Evolutionary conservation across 2,329 filamentous ascomycete genomes (phyloP).

Genomic region (Zopfia rhizophila): DNA sequence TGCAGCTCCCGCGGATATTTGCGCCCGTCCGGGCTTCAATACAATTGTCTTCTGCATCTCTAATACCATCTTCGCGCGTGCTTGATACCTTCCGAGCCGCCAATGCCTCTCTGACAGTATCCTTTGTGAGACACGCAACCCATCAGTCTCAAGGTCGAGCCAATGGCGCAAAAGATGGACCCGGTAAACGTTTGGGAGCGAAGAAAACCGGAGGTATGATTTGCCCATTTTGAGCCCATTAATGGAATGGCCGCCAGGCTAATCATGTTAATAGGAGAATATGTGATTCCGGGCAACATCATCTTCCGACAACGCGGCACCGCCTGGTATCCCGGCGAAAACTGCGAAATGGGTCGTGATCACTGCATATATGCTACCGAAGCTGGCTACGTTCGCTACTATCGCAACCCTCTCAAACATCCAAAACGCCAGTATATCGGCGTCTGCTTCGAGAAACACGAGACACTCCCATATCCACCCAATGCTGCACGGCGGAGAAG

Average conservation of each 20-base stretch:
- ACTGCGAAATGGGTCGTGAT: constrained; percentile 93
- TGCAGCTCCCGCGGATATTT: constrained; percentile 53
- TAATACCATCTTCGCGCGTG: constrained; percentile 39
- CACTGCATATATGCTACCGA: constrained; percentile 92
- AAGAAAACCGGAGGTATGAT: constrained; percentile 85
- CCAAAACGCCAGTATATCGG: constrained; percentile 94
- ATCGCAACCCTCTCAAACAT: constrained; percentile 84
- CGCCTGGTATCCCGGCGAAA: constrained; percentile 94
- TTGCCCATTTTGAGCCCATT: background rate
- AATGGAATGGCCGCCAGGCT: constrained; percentile 5
- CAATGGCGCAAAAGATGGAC: constrained; percentile 75
- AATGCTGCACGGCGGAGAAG: constrained; percentile 79
- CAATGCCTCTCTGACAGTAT: constrained; percentile 52
- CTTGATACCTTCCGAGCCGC: constrained; percentile 43
- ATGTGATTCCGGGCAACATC: constrained; percentile 95
- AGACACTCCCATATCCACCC: constrained; percentile 78
- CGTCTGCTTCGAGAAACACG: constrained; percentile 84
- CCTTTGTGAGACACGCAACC: constrained; percentile 68
- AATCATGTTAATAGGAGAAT: constrained; percentile 72
- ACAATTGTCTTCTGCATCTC: constrained; percentile 29
- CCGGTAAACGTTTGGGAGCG: constrained; percentile 89
- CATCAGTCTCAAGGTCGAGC: constrained; percentile 73
- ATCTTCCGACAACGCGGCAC: constrained; percentile 97
- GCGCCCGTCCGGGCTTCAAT: constrained; percentile 48
- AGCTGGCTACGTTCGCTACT: constrained; percentile 95